phyloP scores from a whole-genome alignment of 495 filamentous ascomycete species.

The Rostrohypoxylon terebratum region DNA sequence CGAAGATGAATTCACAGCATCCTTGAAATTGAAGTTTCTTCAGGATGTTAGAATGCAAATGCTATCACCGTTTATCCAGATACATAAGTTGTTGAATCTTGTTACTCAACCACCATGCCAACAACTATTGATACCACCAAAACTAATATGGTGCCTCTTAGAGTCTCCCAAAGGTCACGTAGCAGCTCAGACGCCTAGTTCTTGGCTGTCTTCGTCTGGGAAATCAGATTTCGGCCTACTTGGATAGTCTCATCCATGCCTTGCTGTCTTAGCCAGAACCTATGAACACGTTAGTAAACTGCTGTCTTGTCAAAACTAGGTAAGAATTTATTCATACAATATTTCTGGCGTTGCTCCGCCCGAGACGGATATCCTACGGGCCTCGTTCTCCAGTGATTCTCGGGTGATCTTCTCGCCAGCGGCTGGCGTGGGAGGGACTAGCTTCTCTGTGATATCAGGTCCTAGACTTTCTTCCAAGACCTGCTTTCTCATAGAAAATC shows the following conservation, averaged over 20 bases:
- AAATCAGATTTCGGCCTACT: constrained; percentile 51
- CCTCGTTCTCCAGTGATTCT: constrained; percentile 72
- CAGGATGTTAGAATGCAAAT: background rate
- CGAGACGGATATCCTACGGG: constrained; percentile 65
- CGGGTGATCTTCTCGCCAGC: constrained; percentile 62
- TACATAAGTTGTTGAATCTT: background rate
- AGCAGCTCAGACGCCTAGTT: constrained; percentile 23
- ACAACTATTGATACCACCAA: constrained; percentile 14
- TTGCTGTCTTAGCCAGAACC: constrained; percentile 58
- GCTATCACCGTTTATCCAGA: background rate
- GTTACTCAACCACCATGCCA: constrained; percentile 35
- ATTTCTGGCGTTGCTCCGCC: constrained; percentile 66
- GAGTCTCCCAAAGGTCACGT: constrained; percentile 7
- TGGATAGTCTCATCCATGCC: constrained; percentile 55
- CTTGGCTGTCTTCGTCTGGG: constrained; percentile 31
- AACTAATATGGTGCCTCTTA: constrained; percentile 20
- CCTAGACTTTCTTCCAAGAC: constrained; percentile 73
- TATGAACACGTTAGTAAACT: constrained; percentile 24
- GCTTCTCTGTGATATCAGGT: constrained; percentile 55
- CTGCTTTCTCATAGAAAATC: constrained; percentile 78
- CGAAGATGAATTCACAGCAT: background rate
- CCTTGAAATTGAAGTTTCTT: too few species aligned
- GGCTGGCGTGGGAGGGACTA: constrained; percentile 49
- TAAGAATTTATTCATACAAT: constrained; percentile 49
- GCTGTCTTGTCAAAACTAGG: background rate